Percentiles rank a stretch among this genome's conserved stretches.
Conservation (phyloP, 371 early-diverging fungal genomes). For the Nematocida displodere region DNA sequence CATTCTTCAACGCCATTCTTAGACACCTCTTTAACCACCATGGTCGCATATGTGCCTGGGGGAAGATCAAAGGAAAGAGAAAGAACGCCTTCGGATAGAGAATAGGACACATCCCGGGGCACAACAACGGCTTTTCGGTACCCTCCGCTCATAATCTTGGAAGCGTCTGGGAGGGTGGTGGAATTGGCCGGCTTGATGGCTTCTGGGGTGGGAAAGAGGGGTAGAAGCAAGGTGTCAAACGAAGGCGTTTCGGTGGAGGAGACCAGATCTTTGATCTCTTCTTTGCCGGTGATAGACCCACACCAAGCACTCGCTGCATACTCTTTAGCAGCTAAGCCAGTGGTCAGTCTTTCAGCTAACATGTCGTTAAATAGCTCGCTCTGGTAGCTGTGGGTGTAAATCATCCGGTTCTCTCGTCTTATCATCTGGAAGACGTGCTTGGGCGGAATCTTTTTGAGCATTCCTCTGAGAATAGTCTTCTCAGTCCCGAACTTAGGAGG, state of each 20-base stretch:
- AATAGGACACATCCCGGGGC: slow-evolving; percentile 10
- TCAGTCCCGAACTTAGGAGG: slow-evolving; percentile 38
- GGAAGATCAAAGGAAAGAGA: slow-evolving; percentile 38
- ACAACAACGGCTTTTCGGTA: slow-evolving; percentile 37
- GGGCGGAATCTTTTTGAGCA: slow-evolving; percentile 32
- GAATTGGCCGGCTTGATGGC: not conserved
- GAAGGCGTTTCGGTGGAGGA: not conserved
- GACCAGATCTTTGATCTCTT: not conserved
- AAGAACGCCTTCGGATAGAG: not conserved
- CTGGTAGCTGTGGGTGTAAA: slow-evolving; percentile 94
- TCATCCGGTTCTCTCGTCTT: slow-evolving; percentile 72
- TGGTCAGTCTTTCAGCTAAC: slow-evolving; percentile 72
- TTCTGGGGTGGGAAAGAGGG: slow-evolving; percentile 24
- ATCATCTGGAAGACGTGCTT: slow-evolving; percentile 50
- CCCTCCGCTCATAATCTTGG: slow-evolving; percentile 21
- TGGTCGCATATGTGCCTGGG: slow-evolving; percentile 46
- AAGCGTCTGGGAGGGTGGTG: not conserved
- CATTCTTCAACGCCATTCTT: slow-evolving; percentile 6
- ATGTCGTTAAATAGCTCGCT: slow-evolving; percentile 84
- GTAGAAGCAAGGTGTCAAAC: not conserved
- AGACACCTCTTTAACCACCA: slow-evolving; percentile 36
- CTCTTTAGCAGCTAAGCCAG: slow-evolving; percentile 67
- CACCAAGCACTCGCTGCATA: slow-evolving; percentile 8
- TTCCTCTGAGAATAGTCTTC: slow-evolving; percentile 49
- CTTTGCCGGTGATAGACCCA: slow-evolving; percentile 15